Evolutionary conservation across 805 yeast species (phyloP), one percentile per base, ranked within the genome.

Genomic region (Yamadazyma olivae): DNA sequence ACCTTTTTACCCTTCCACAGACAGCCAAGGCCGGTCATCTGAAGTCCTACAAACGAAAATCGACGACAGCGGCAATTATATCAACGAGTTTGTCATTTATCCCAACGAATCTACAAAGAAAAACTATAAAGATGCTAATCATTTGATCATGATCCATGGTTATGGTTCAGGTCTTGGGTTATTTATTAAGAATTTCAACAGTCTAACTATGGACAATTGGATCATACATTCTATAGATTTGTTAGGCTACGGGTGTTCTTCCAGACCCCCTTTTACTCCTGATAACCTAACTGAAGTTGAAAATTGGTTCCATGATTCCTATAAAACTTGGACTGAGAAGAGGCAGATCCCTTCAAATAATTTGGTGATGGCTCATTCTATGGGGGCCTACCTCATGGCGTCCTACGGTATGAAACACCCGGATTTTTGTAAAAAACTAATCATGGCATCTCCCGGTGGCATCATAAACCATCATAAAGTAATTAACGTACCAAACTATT

Each of bases 391-490:
- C 53, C 50, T 91, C 16, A 75, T 83, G 54, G 74, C 82, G 1
- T 59, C 81, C 4, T 84, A 87, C 48, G 83, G 86, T 3, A 68
- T 70, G 36, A 61, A 70, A 43, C 44, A 54, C 35, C 87, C 91
- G 0, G 60, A 67, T 2, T 74, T 78, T 30, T 81, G 90, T 43
- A 64, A 70, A 32, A 83, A 82, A 48, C 53, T 91, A 23, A 53
- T 89, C n/a, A 71, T 90, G 66, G 81, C 87, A 5, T 84, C 95
- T 0, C 98, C 98, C 0, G 98, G 95, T 0, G 96, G 95, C 3
- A 77, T 93, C 5, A 73, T 75, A 25, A 69, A 70, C 38, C 76
- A 76, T 28, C 47, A 62, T 5, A 54, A 50, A 16, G 56, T 49
- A 29, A 72, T 73, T 2, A 50, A 49, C 6, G 74, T 85, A 1